phyloP scores from a whole-genome alignment of 1,284 basidiomycete genomes.

The Ustilago xerochloae region DNA sequence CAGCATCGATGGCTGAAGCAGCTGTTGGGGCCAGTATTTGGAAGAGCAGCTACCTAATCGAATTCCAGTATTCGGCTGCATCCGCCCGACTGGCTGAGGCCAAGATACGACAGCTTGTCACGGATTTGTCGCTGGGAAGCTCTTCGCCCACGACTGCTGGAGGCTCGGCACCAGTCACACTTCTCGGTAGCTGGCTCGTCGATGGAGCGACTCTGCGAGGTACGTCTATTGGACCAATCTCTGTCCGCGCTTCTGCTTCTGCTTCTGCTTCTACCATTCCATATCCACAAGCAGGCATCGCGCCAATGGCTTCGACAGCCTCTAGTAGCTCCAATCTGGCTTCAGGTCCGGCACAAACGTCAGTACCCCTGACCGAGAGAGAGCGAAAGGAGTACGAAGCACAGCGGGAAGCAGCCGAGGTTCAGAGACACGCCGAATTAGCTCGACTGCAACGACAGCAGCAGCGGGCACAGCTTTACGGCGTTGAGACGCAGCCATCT shows the following conservation, averaged over 20 bases:
- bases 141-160: slow-evolving; percentile 4
- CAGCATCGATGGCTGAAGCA: slow-evolving; percentile 15
- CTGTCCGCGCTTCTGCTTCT: too few species aligned
- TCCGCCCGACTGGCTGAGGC: slow-evolving; percentile 10
- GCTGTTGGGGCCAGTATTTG: slow-evolving; percentile 21
- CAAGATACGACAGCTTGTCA: slow-evolving; percentile 29
- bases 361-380: slow-evolving; percentile 13
- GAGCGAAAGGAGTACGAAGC: slow-evolving; percentile 45
- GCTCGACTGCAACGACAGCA: slow-evolving; percentile 34
- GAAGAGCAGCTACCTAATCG: slow-evolving; percentile 43
- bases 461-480: slow-evolving; percentile 37
- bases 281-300: too few species aligned
- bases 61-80: slow-evolving; percentile 33
- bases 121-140: slow-evolving; percentile 17
- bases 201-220: slow-evolving; percentile 23
- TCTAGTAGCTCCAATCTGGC: neutral
- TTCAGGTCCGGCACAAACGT: neutral
- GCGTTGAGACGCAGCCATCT: slow-evolving; percentile 13
- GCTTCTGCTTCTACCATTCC: too few species aligned
- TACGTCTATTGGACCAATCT: too few species aligned
- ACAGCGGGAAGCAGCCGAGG: slow-evolving; percentile 33
- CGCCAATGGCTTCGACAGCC: too few species aligned
- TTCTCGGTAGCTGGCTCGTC: slow-evolving; percentile 45
- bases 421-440: slow-evolving; percentile 32
- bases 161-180: slow-evolving; percentile 5